A percentile compares a stretch with the other conserved stretches of the same genome.
Conservation (phyloP, 257 asterid species). For the Misopates orontium region DNA sequence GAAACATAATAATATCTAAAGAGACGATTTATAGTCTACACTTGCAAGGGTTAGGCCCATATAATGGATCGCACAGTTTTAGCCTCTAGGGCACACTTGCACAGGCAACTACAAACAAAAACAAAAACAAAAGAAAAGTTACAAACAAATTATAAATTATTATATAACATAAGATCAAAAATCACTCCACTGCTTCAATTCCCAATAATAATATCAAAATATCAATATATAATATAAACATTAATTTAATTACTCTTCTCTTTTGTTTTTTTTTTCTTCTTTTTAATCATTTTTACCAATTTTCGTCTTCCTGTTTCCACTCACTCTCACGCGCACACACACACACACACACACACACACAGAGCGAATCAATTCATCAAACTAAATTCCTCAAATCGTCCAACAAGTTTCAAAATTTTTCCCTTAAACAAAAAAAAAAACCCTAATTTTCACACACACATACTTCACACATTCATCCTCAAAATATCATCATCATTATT, state of each 20-base stretch:
- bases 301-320: constrained; percentile 25
- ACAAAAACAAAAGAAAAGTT: too few relatives aligned
- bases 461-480: constrained; percentile 27
- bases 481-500: too few relatives aligned
- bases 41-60: constrained; percentile 26
- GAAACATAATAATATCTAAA: too few relatives aligned
- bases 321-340: too few relatives aligned
- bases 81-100: too few relatives aligned
- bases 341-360: constrained; percentile 31
- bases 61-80: background rate
- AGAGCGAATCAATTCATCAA: constrained; percentile 33
- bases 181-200: background rate
- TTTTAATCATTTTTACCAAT: constrained; percentile 33
- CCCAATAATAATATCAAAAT: constrained; percentile 1
- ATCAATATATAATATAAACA: background rate
- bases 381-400: constrained; percentile 44
- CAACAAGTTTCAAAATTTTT: constrained; percentile 35
- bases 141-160: too few relatives aligned
- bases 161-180: background rate
- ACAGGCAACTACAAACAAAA: too few relatives aligned
- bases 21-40: too few relatives aligned
- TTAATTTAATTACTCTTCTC: background rate
- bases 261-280: constrained; percentile 3
- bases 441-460: constrained; percentile 29
- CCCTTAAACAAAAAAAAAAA: constrained; percentile 16